Evolutionary conservation across 305 asterid genomes (phyloP).

Genomic region (Striga hermonthica): DNA sequence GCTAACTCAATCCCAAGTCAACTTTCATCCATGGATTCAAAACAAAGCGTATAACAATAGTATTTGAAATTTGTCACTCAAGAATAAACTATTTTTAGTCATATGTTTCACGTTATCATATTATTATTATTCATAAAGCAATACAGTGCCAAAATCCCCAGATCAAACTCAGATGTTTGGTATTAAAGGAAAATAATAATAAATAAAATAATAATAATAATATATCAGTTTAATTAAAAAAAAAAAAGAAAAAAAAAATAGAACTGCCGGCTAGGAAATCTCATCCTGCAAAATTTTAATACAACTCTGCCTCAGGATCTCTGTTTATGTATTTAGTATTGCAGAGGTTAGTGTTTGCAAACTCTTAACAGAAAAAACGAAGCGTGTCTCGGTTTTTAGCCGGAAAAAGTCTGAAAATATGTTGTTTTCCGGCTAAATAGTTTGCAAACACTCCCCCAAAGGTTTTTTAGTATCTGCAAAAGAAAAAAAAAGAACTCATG

Average conservation of each 20-base stretch:
- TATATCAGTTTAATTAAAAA: not conserved
- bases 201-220: not conserved
- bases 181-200: not conserved
- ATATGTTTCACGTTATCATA: not conserved
- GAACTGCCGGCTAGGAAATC: slow-evolving; percentile 21
- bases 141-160: not conserved
- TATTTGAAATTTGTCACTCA: too few relatives aligned
- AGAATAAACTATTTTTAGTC: not conserved
- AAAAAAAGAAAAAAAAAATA: not conserved
- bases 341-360: slow-evolving; percentile 1
- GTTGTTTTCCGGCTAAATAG: not conserved
- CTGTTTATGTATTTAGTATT: slow-evolving; percentile 25
- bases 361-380: not conserved
- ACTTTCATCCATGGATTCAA: not conserved
- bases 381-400: slow-evolving; percentile 1
- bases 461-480: slow-evolving; percentile 40
- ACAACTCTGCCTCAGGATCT: slow-evolving; percentile 33
- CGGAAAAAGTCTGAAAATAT: not conserved
- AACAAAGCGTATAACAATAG: not conserved
- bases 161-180: not conserved
- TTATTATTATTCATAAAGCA: not conserved
- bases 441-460: slow-evolving; percentile 7
- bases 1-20: not conserved
- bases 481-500: slow-evolving; percentile 45
- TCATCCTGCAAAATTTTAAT: slow-evolving; percentile 42